Base-by-base conservation (phyloP, 2,329 filamentous ascomycete species). In the Trichoderma guizhouense region DNA sequence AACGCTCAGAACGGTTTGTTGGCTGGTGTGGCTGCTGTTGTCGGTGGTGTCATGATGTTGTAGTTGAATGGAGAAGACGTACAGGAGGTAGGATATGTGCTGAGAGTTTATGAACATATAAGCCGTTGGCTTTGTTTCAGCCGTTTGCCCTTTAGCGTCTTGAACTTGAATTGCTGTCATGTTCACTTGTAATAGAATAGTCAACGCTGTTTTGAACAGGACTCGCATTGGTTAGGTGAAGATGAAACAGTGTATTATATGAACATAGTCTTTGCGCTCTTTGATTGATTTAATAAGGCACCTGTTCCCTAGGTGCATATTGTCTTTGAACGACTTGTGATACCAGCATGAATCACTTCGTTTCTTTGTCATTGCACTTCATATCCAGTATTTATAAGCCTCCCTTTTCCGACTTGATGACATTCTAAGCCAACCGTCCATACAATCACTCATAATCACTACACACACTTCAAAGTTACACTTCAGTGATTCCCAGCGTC, bases 31-130 rank as follows among this genome's bases (percentile, higher is more conserved):
- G 81, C 79, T 26, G 79, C 77, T 15, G 63, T 80, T 51, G 75
- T 81, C 28, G 81, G 80, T 8, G 80, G 79, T 71, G 79, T 76
- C n/a, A 75, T 84, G 74, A 64, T 82, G 65, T 34, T 83, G 57
- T 83, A 79, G 75, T 30, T 8, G 67, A 61, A 62, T 2, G 3
- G n/a, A 8, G 26, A 26, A 7, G 24, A 34, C 24, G 36, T 26
- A 18, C 30, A 12, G 15, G n/a, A 55, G 12, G 12, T 47, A 39
- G 51, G 24, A 26, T 39, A 8, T 47, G 14, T 21, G 4, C 34
- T 30, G 14, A n/a, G 15, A 6, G 15, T 24, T 15, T 53, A 21
- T 71, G 61, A 68, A 39, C 53, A 58, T 32, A 18, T 8, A 14
- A 30, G n/a, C 3, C 6, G 26, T 24, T 24, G 12, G 26, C 6